A percentile compares a stretch with the other conserved stretches of the same genome.
These are phyloP conservation scores for Perkinsus chesapeaki DNA, from an alignment of 169 alveolate species.

Conservation along the genomic window DNA sequence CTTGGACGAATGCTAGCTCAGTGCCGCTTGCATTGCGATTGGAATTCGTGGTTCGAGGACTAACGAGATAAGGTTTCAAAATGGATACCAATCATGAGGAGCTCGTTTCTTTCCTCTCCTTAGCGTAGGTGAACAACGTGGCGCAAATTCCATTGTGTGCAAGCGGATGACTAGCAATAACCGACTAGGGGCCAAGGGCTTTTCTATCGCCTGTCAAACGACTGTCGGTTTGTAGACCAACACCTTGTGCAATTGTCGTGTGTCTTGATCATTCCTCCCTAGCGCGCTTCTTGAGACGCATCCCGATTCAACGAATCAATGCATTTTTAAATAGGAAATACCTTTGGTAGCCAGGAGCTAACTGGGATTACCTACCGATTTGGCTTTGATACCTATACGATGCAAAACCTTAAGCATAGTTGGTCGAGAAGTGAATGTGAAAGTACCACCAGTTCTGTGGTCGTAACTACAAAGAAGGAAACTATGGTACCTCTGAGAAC, in stretches of 20 bases:
- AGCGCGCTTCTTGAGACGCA: background rate
- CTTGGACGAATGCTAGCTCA: background rate
- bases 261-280: no score
- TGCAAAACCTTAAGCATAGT: background rate
- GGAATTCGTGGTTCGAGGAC: no score
- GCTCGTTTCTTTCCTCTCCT: no score
- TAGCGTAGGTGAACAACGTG: no score
- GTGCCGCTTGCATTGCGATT: background rate
- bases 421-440: background rate
- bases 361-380: background rate
- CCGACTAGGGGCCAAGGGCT: no score
- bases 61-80: no score
- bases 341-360: background rate
- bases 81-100: no score
- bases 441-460: background rate
- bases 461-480: background rate
- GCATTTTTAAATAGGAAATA: background rate
- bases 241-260: no score
- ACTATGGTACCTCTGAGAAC: background rate
- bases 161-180: no score
- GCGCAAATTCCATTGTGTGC: no score
- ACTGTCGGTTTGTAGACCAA: no score
- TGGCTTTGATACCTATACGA: background rate
- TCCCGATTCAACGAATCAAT: background rate
- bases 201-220: no score